These are phyloP conservation scores for Rutidosis leptorrhynchoides DNA, from an alignment of 129 eudicot genomes.

Conservation along the genomic window DNA sequence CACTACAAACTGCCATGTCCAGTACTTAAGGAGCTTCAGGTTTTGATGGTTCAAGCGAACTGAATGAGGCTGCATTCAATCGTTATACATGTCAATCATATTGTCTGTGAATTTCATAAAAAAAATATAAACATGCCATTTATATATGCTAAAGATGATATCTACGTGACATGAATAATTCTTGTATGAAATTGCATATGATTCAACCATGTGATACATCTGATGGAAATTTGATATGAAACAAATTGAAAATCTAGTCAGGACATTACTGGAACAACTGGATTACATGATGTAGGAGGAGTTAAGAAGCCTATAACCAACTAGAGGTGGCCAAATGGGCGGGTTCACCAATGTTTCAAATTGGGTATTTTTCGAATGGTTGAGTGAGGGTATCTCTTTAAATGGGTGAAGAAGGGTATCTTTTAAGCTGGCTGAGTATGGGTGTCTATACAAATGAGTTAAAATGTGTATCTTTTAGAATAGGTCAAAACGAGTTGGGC, in stretches of 20 bases:
- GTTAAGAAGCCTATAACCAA: background rate
- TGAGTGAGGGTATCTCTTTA: too few species aligned
- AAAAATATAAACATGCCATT: background rate
- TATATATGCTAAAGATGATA: background rate
- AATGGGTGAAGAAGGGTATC: background rate
- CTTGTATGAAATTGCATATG: background rate
- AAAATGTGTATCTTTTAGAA: background rate
- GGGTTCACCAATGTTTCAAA: background rate
- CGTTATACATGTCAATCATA: background rate
- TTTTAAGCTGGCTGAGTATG: too few species aligned
- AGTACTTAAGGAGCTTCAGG: conserved; percentile 68
- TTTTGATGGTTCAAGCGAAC: conserved; percentile 72
- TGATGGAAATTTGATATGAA: background rate
- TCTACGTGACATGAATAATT: background rate
- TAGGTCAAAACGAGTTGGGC: background rate
- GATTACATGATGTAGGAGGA: background rate
- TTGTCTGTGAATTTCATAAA: background rate
- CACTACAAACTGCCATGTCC: conserved; percentile 97
- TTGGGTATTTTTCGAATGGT: too few species aligned
- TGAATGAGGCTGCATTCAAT: conserved; percentile 77
- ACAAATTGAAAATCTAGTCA: background rate
- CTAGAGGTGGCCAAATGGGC: background rate
- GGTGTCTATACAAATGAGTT: background rate
- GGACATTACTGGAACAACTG: background rate
- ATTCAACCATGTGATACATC: background rate